These are phyloP conservation scores for Penicillium sumatraense DNA, from an alignment of 2,329 filamentous ascomycete genomes.

Conservation along the genomic window DNA sequence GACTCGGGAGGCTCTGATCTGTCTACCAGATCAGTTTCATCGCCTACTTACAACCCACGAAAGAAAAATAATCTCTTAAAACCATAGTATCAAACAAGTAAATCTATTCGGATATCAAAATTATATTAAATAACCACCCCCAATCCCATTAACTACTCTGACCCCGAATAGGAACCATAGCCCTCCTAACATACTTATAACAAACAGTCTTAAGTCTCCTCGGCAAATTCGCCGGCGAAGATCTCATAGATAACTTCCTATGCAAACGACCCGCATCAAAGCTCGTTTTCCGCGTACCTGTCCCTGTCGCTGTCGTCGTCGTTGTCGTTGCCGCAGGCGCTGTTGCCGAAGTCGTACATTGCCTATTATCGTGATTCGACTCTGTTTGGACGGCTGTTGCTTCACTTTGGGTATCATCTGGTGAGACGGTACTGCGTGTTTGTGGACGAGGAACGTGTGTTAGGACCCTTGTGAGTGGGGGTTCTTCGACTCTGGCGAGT, in stretches of 20 bases:
- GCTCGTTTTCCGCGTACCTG: neutral
- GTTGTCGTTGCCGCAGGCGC: neutral
- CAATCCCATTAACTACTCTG: neutral
- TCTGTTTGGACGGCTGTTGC: constrained; percentile 9
- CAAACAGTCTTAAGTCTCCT: constrained; percentile 19
- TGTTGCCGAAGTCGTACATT: neutral
- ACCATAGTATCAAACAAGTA: neutral
- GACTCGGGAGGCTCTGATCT: too few species aligned
- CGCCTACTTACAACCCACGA: too few species aligned
- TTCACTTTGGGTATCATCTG: constrained; percentile 11
- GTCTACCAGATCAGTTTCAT: too few species aligned
- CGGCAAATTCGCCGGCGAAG: constrained; percentile 7
- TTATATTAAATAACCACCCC: neutral
- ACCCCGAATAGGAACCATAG: constrained; percentile 16
- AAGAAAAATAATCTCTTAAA: too few species aligned
- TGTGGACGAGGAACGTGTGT: neutral
- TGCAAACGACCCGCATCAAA: constrained; percentile 1
- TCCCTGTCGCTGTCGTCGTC: neutral
- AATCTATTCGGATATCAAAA: neutral
- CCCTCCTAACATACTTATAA: constrained; percentile 17
- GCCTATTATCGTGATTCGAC: constrained; percentile 3
- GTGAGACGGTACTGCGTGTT: constrained; percentile 1
- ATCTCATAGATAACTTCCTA: constrained; percentile 4
- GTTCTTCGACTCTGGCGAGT: neutral
- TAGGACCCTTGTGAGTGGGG: neutral